Base-by-base conservation (phyloP, 1,284 basidiomycete genomes). In the Agaricales sp. region DNA sequence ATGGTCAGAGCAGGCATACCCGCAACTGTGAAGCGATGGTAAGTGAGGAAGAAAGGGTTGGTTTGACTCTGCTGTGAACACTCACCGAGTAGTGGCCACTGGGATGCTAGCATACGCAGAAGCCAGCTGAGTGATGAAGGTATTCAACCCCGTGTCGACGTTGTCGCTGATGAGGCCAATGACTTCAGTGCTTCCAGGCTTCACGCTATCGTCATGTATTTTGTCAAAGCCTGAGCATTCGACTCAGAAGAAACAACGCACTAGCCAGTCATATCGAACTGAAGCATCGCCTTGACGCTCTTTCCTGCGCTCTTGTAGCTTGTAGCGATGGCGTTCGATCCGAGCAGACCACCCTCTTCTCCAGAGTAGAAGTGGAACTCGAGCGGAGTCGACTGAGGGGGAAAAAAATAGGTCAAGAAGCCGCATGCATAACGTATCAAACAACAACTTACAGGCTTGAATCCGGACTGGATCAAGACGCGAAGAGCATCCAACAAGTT, bases 401-500 rank as follows among this genome's bases (percentile, higher is more conserved):
- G n/a, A n/a, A 35, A 35, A 11, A 35, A n/a, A 8, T 35, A n/a
- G n/a, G 30, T 8, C n/a, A 11, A 35, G 30, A 35, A 35, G 30
- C 30, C 11, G 30, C 30, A 35, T 8, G n/a, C n/a, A 35, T 35
- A 8, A n/a, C 11, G 11, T 8, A 35, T 11, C 30, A 35, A 35
- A 8, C 30, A 35, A n/a, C 30, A 35, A 35, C 30, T 11, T 35
- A 35, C 30, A n/a, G 30, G 30, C 18, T 64, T 65, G 64, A 74
- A 85, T 22, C 70, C 68, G 26, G 68, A 62, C 11, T 66, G 61
- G 41, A 78, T 67, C 18, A 87, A 71, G 3, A 71, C 74, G 23
- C 75, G 69, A 60, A 83, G 70, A 4, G 74, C 75, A 58, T 82
- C 79, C 23, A 88, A 66, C 24, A 80, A 67, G 37, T 80, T 81